Evolutionary conservation across 148 eudicot genomes (phyloP), one percentile per base, ranked within the genome.

Genomic region (Dysphania ambrosioides): DNA sequence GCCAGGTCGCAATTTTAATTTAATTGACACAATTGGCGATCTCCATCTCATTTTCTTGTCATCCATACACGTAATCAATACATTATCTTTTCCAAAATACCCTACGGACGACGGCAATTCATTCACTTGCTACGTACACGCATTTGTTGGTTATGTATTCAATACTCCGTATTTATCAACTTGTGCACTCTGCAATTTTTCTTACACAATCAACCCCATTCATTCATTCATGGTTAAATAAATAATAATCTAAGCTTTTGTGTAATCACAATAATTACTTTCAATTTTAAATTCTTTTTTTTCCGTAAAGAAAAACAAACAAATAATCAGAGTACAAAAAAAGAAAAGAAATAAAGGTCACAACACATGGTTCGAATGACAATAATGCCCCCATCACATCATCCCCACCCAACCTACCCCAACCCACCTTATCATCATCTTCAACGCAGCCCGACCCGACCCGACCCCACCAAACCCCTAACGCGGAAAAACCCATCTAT

Each of bases 311-410:
- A 62, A 55, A 60, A 76, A 41, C 64, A 49, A 72, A 66, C 51
- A 66, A 81, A 71, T 49, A 55, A 76, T 56, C 72, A 75, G 29
- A 41, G 57, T 57, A 75, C 71, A 60, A 21, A 72, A 76, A 49
- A 78, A 47, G 16, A 47, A 47, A 80, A 72, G 77, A 21, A 68
- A 76, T 47, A 78, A 80, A 74, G 79, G 59, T 44, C 72, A 82
- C 77, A 70, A 75, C 75, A 77, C 79, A 71, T 75, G n/a, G n/a
- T 27, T 70, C 70, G 23, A 82, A 80, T 78, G 88, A 86, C 84
- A 83, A 81, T 74, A 83, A 78, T 80, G 76, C 82, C 88, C 83
- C 85, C 70, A 38, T 35, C 61, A 58, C 26, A 82, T 34, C 64
- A 61, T 31, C 84, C 31, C 26, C 60, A 75, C 58, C 78, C 57